Base-by-base conservation (phyloP, 1,139 yeast genomes). In the Kodamaea fungicola region DNA sequence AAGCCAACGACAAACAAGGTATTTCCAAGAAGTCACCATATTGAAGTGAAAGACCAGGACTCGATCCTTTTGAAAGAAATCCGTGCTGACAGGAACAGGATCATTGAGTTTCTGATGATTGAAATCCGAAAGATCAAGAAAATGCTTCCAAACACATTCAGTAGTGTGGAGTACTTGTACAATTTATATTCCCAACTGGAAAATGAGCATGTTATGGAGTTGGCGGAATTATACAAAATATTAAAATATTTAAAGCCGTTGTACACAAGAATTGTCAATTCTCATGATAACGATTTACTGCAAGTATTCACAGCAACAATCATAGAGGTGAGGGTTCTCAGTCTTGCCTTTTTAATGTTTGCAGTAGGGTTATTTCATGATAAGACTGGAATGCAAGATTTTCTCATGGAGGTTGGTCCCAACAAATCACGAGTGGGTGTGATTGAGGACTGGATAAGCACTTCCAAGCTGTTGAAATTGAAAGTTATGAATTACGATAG, bases 281-380 rank as follows among this genome's bases (percentile, higher is more conserved):
- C 35, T 16, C 28, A 37, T 7, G 45, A 39, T 19, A 40, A 39
- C 16, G 50, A 45, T 26, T 23, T 39, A 19, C 32, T 39, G 29
- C 38, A 39, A 12, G 41, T 23, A 13, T 34, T 37, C 31, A 21
- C 25, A 8, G 38, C 46, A n/a, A 37, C 34, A 10, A 35, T 46
- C 16, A 28, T 39, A 9, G 51, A 49, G 25, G 30, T 44, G 28
- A 34, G 52, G 12, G 25, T 35, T 6, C 30, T 47, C 16, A 44
- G 50, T 22, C 35, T 61, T 9, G 39, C 47, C 19, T 54, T 56
- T 27, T 30, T 54, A 4, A 50, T 59, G 8, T 35, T 61, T 16
- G 51, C 59, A 2, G 53, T 46, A 38, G 67, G 67, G 4, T 40
- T 52, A 13, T 32, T 56, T 13, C 44, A 57, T n/a, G 49, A 49